Base-by-base conservation (phyloP, 768 basidiomycete species). In the Naganishia antarctica region DNA sequence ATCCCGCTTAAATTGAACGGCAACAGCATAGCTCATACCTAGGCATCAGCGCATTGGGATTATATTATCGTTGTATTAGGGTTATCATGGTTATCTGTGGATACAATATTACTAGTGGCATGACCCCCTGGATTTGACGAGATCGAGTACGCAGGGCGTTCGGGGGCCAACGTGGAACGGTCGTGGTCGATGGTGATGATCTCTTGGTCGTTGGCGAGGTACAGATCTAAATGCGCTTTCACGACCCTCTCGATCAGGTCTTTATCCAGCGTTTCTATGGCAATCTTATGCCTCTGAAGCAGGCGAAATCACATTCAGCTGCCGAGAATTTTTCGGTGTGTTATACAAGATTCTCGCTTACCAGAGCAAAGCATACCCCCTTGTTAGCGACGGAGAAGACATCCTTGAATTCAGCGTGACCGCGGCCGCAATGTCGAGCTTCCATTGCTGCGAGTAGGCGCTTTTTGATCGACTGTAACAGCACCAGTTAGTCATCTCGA, bases 331-430 rank as follows among this genome's bases (percentile, higher is more conserved):
- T 6, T 18, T 18, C 8, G 43, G 13, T 49, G 21, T 7, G 12
- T 9, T 9, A 28, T 25, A 18, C 31, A 29, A 49, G 26, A 31
- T 21, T n/a, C 31, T 31, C 21, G 69, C 75, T 69, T 40, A 76
- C 75, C 51, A 76, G 70, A 11, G 70, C 74, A 63, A 76, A 76
- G 32, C 66, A 68, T 12, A 69, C 65, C 8, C 73, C 74, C 57
- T 73, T 74, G 25, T 70, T 76, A 4, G 69, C 66, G 65, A 74
- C 72, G 2, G 65, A 69, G 45, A 76, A 76, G 32, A 74, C 63
- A 44, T 76, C 75, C 53, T 74, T 74, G 70, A 76, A 76, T 41
- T 64, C 28, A 12, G 67, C 70, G 48, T 76, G 70, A 2, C 68
- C 63, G 32, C 75, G 60, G 3, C 65, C 18, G n/a, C 68, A 61